Conservation (phyloP, 352 stramenopile genomes). For the Phytophthora litchii region DNA sequence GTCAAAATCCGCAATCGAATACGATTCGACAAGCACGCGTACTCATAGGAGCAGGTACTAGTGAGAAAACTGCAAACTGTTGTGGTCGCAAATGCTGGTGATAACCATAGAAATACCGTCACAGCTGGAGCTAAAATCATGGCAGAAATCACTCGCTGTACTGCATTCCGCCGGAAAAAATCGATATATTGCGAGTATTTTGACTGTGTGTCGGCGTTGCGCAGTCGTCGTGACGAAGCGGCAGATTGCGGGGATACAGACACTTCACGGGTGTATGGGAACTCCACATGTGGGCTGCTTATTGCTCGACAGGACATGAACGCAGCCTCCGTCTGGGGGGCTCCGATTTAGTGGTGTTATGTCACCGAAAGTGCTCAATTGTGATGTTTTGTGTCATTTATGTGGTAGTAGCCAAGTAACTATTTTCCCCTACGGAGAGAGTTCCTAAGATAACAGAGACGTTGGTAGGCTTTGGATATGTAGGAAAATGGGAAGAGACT, state of each 20-base stretch:
- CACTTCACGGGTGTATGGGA: conserved; percentile 13
- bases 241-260: conserved; percentile 3
- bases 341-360: neutral
- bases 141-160: conserved; percentile 66
- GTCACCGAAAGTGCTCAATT: neutral
- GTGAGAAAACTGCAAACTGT: conserved; percentile 65
- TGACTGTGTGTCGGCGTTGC: conserved; percentile 4
- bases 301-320: neutral
- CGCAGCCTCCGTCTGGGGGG: neutral
- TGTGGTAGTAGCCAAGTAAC: conserved; percentile 13
- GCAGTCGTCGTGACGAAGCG: conserved; percentile 11
- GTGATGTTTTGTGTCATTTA: neutral
- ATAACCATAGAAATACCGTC: conserved; percentile 71
- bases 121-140: conserved; percentile 57
- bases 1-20: conserved; percentile 60
- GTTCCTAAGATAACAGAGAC: no score
- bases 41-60: conserved; percentile 71
- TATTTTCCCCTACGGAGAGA: conserved; percentile 2
- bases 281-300: neutral
- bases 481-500: conserved; percentile 4
- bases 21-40: conserved; percentile 65
- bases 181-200: conserved; percentile 1
- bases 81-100: conserved; percentile 62
- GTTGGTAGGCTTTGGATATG: neutral
- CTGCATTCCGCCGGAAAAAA: conserved; percentile 48